Base-by-base conservation (phyloP, 768 basidiomycete species). In the Mycena leptocephala region DNA sequence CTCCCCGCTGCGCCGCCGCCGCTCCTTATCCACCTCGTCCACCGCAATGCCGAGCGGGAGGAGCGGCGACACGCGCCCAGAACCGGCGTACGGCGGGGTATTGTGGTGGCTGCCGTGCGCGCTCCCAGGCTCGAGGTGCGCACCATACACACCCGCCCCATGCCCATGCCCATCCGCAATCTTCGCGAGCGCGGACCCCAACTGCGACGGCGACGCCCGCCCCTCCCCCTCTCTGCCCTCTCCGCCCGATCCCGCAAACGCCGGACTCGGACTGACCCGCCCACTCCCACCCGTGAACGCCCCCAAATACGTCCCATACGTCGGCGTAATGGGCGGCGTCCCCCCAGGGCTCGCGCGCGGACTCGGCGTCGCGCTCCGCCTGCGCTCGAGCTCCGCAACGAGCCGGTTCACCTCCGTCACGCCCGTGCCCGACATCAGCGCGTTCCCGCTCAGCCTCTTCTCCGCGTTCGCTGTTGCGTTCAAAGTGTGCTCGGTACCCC, bases 11-110 rank as follows among this genome's bases (percentile, higher is more conserved):
- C 59, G 20, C 66, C 74, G 3, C 55, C 77, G 22, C 20, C 70
- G 56, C 70, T 72, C 77, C 70, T 78, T 78, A 53, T 78, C 77
- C 69, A 78, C 77, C 70, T 78, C 77, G 61, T 78, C 77, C 58
- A 78, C 77, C 39, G 77, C 77, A 26, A 78, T 78, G 5, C 77
- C 77, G 10, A 78, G 74, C n/a, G 74, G 70, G 6, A 78, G 73
- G 0, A 78, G 74, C 41, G 74, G 77, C 64, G 74, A 75, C 35
- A 55, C 58, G 26, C 64, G 63, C 41, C 75, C 75, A n/a, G 58
- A 66, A 37, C 32, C 41, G 2, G 35, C 35, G 35, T 37, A 37
- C 35, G 35, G 35, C 35, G 35, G 35, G 7, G 35, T 37, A 6
- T 20, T 20, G n/a, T 41, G 39, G 10, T 26, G 32, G 28, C 65